Evolutionary conservation across 306 rosid species (phyloP).

Genomic region (Trichosanthes truncata): DNA sequence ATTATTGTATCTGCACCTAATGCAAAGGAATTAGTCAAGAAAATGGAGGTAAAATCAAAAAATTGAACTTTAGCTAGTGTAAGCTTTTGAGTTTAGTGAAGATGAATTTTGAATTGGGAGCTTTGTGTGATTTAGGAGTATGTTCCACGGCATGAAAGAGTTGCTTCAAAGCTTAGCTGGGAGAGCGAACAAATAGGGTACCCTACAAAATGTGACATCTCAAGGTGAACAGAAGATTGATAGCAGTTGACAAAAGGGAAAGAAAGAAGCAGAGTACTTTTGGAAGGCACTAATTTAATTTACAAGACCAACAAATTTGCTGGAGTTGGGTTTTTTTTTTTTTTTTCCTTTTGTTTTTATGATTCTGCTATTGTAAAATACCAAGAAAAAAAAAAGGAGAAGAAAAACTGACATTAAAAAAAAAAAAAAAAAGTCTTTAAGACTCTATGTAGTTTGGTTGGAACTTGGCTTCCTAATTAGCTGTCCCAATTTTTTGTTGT

Average conservation of each 20-base stretch:
- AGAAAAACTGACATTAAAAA: not conserved
- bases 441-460: not conserved
- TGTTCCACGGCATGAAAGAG: constrained; percentile 77
- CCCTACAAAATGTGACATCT: constrained; percentile 32
- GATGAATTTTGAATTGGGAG: not conserved
- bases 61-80: too few relatives aligned
- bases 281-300: not conserved
- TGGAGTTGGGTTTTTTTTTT: not conserved
- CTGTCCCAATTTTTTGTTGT: not conserved
- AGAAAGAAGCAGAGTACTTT: not conserved
- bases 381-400: not conserved
- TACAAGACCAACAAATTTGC: not conserved
- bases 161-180: constrained; percentile 90
- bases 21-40: constrained; percentile 67
- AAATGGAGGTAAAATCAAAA: constrained; percentile 58
- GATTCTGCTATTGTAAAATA: constrained; percentile 4
- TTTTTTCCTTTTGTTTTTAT: not conserved
- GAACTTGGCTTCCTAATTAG: not conserved
- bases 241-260: not conserved
- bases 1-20: constrained; percentile 86
- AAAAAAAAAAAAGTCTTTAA: not conserved
- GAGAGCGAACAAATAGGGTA: constrained; percentile 50
- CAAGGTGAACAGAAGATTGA: constrained; percentile 27
- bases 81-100: not conserved
- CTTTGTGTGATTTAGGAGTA: constrained; percentile 39